Evolutionary conservation across 768 basidiomycete species (phyloP), one percentile per base, ranked within the genome.

Genomic region (Coprinopsis cinerea): DNA sequence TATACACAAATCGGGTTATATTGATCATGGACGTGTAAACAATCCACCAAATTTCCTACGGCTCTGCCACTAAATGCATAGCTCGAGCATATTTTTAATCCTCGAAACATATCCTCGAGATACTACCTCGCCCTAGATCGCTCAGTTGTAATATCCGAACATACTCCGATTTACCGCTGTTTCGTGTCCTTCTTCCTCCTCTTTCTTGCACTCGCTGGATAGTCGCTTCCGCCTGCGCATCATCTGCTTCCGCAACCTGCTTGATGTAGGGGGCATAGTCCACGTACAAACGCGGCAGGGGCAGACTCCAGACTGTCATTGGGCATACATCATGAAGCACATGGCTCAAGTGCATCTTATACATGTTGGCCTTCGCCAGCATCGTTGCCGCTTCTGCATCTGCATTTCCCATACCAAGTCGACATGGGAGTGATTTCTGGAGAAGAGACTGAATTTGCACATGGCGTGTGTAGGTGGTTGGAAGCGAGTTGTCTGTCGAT

Each of bases 251-350:
- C 34, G 87, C 79, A 62, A 94, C 85, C 52, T 67, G 59, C 51
- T 83, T 71, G 43, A 91, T 68, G 65, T 75, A 77, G 26, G 91
- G 85, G 56, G 79, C 67, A 65, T 89, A 87, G 42, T 94, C 88
- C 59, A 83, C 62, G 57, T 77, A 74, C 51, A 85, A 64, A 32
- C 67, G 66, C 17, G 60, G 59, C 42, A 75, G 69, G 11, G 76
- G 73, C 59, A 78, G 66, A 36, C 72, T 52, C 47, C 75, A 66
- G 24, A 66, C 61, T 17, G 68, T 62, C 47, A 67, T 60, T 15
- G 72, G 71, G 54, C 82, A 68, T 36, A 80, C 58, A 51, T 71
- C 69, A 50, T 71, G 67, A 56, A 88, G 64, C 58, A 76, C 73
- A 30, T 27, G 32, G 52, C 50, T 43, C n/a, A 46, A 17, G 13